phyloP scores from a whole-genome alignment of 768 basidiomycete species.

The Pleurotus sapidus region DNA sequence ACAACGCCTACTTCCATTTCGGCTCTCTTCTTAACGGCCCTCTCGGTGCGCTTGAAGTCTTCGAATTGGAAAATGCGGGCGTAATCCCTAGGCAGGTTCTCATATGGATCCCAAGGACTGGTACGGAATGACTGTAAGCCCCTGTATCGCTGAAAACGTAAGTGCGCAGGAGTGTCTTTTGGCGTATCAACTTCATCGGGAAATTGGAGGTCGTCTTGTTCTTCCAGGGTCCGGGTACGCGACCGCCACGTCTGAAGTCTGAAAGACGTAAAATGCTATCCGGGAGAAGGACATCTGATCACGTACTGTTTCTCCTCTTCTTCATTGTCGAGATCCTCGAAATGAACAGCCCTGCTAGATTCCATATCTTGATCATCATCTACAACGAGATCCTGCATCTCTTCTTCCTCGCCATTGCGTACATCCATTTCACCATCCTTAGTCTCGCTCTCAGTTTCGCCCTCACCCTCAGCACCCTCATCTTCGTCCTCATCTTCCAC shows the following conservation, averaged over 20 bases:
- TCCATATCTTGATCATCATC: constrained; percentile 59
- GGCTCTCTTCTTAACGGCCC: constrained; percentile 61
- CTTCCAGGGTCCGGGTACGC: constrained; percentile 63
- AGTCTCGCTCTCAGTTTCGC: constrained; percentile 30
- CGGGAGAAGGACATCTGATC: background rate
- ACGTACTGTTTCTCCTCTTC: constrained; percentile 87
- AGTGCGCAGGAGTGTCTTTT: constrained; percentile 71
- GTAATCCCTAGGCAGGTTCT: constrained; percentile 93
- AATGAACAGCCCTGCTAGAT: constrained; percentile 47
- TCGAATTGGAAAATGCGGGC: constrained; percentile 96
- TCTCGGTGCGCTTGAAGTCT: constrained; percentile 85
- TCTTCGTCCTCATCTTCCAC: constrained; percentile 77
- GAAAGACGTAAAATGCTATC: constrained; percentile 11
- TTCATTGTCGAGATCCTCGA: constrained; percentile 77
- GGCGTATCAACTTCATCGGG: constrained; percentile 98
- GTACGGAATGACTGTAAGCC: constrained; percentile 92
- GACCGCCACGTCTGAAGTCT: constrained; percentile 65
- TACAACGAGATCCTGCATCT: constrained; percentile 52
- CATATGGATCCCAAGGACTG: constrained; percentile 96
- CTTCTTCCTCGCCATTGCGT: constrained; percentile 50
- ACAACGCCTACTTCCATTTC: constrained; percentile 59
- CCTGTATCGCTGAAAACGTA: constrained; percentile 88
- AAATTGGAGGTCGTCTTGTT: constrained; percentile 81
- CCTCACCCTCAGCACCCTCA: constrained; percentile 41
- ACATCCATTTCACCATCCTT: constrained; percentile 26